These are phyloP conservation scores for Zygotorulaspora danielsina DNA, from an alignment of 805 yeast species.

Conservation along the genomic window DNA sequence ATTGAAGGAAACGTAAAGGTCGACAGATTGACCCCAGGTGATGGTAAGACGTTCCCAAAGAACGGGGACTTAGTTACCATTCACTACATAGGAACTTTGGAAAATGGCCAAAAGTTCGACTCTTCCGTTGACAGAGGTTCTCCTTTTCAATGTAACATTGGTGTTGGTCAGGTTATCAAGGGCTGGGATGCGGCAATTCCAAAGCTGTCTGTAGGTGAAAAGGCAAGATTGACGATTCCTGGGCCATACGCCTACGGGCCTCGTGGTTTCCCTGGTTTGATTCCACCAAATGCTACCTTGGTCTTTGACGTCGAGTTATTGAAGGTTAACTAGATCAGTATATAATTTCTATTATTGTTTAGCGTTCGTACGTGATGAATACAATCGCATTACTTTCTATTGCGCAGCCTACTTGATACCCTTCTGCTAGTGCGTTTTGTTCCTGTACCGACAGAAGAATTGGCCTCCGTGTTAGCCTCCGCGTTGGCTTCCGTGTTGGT, in stretches of 20 bases:
- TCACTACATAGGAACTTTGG: constrained; percentile 93
- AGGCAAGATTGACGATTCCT: constrained; percentile 88
- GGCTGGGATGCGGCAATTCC: constrained; percentile 98
- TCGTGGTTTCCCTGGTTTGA: constrained; percentile 94
- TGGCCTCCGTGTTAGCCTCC: not conserved
- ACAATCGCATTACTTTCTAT: constrained; percentile 18
- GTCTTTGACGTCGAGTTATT: constrained; percentile 76
- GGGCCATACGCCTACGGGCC: constrained; percentile 91
- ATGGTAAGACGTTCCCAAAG: constrained; percentile 82
- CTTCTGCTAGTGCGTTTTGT: constrained; percentile 18
- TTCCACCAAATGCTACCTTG: constrained; percentile 95
- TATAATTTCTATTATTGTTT: not conserved
- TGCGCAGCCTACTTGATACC: constrained; percentile 32
- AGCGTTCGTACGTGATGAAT: not conserved
- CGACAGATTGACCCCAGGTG: constrained; percentile 51
- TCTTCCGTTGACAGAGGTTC: constrained; percentile 92
- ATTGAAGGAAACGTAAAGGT: constrained; percentile 40
- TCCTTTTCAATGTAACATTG: constrained; percentile 91
- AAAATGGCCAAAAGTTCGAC: constrained; percentile 93
- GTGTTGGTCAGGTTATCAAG: constrained; percentile 93
- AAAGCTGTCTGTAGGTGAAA: constrained; percentile 85
- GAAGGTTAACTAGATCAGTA: constrained; percentile 38
- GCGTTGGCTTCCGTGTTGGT: not conserved
- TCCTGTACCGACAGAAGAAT: constrained; percentile 1
- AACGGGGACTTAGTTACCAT: constrained; percentile 85